Evolutionary conservation across 2,329 filamentous ascomycete genomes (phyloP).

Genomic region (Pseudogymnoascus pannorum): DNA sequence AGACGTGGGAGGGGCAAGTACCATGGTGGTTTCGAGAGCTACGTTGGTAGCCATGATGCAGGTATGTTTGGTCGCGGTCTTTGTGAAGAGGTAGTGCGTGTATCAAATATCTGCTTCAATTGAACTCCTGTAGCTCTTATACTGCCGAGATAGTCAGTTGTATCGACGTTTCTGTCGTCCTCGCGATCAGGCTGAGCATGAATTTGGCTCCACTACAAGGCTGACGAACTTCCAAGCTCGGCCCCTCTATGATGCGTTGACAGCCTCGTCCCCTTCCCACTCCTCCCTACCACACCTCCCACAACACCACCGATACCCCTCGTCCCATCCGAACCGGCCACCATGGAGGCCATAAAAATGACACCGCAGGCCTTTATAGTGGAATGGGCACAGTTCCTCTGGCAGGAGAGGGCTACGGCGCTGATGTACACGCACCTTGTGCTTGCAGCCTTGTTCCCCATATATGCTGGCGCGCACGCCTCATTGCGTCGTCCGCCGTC

Average conservation of each 20-base stretch:
- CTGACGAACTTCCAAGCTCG: background rate
- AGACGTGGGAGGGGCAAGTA: slow-evolving; percentile 31
- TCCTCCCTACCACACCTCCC: background rate
- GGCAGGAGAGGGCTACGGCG: slow-evolving; percentile 18
- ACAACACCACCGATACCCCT: background rate
- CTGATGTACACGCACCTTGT: slow-evolving; percentile 44
- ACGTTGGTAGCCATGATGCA: slow-evolving; percentile 68
- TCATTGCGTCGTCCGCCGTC: slow-evolving; percentile 77
- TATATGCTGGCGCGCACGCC: slow-evolving; percentile 79
- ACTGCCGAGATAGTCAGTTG: background rate
- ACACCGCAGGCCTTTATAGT: slow-evolving; percentile 20
- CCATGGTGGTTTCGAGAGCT: slow-evolving; percentile 79
- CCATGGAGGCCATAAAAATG: slow-evolving; percentile 19
- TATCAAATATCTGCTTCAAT: background rate
- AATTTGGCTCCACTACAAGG: slow-evolving; percentile 13
- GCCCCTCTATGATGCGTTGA: background rate
- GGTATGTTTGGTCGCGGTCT: background rate
- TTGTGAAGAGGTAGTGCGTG: background rate
- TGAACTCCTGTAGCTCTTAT: background rate
- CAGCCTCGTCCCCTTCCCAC: background rate
- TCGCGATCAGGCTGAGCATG: background rate
- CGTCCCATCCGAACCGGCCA: background rate
- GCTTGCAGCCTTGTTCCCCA: slow-evolving; percentile 68
- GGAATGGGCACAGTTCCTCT: background rate
- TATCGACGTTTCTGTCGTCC: background rate